Percentiles rank a stretch among this genome's conserved stretches.
These are phyloP conservation scores for Aspergillus steynii DNA, from an alignment of 495 filamentous ascomycete species.

Conservation along the genomic window DNA sequence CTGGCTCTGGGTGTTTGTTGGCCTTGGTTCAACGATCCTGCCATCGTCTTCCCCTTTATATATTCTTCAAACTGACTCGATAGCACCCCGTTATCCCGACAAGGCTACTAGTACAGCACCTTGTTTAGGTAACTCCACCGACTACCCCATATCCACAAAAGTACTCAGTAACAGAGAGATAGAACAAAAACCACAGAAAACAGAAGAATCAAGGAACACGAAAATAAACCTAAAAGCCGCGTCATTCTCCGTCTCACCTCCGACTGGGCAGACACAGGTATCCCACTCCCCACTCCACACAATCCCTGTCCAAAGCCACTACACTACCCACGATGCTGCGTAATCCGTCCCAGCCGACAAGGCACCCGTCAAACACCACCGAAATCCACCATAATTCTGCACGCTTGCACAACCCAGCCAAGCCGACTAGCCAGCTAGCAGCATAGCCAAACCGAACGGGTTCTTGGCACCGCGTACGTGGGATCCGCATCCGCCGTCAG, in stretches of 20 bases:
- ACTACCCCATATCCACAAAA: no score
- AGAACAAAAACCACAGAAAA: no score
- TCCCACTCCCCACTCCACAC: no score
- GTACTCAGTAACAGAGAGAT: no score
- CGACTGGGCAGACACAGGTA: no score
- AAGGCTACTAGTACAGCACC: no score
- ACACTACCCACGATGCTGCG: neutral
- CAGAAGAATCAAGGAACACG: no score
- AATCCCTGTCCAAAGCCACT: no score
- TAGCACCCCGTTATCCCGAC: no score
- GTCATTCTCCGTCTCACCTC: no score
- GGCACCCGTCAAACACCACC: neutral
- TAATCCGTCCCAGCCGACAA: neutral
- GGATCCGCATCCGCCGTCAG: conserved; percentile 8
- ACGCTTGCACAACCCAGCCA: neutral
- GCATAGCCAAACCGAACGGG: neutral
- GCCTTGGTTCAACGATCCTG: neutral
- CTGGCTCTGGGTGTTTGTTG: neutral
- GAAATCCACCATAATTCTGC: neutral
- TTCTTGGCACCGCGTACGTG: conserved; percentile 26
- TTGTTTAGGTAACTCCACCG: no score
- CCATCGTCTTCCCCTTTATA: neutral
- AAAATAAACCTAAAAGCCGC: no score
- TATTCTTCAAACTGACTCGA: neutral
- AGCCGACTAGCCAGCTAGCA: neutral